Conservation (phyloP, 2,329 filamentous ascomycete genomes). For the Claviceps pazoutovae region DNA sequence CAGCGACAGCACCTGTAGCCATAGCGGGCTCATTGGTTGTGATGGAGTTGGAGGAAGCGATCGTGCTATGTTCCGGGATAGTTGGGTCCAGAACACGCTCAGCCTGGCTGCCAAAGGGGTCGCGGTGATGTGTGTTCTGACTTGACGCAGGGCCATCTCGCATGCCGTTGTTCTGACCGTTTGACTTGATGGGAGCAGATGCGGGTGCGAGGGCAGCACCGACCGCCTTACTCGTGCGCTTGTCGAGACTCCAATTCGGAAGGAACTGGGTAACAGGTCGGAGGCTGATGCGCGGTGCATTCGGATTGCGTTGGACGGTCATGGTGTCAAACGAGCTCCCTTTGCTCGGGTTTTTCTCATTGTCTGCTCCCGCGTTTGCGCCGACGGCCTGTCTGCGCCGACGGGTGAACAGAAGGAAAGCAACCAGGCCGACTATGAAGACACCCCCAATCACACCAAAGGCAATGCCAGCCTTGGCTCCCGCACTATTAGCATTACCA, state of each 20-base stretch:
- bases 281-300: slow-evolving; percentile 70
- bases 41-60: slow-evolving; percentile 16
- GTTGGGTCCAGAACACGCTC: slow-evolving; percentile 34
- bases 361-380: slow-evolving; percentile 33
- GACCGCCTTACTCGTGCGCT: slow-evolving; percentile 35
- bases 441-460: slow-evolving; percentile 65
- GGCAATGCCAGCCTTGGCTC: slow-evolving; percentile 64
- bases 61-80: slow-evolving; percentile 17
- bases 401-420: slow-evolving; percentile 57
- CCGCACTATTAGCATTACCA: slow-evolving; percentile 17
- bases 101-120: slow-evolving; percentile 57
- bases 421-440: slow-evolving; percentile 48
- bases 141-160: slow-evolving; percentile 36
- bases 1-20: slow-evolving; percentile 15
- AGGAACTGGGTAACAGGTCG: slow-evolving; percentile 76
- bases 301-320: slow-evolving; percentile 18
- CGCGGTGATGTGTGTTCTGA: slow-evolving; percentile 39
- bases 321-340: slow-evolving; percentile 8
- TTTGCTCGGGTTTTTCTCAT: slow-evolving; percentile 48
- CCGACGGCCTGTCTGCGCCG: slow-evolving; percentile 52
- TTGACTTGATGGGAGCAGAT: slow-evolving; percentile 6
- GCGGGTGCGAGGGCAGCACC: slow-evolving; percentile 24
- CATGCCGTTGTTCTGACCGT: slow-evolving; percentile 20
- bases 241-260: slow-evolving; percentile 42
- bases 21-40: slow-evolving; percentile 25